phyloP scores from a whole-genome alignment of 768 basidiomycete genomes.

The Xerocomus brunneocitrinus region DNA sequence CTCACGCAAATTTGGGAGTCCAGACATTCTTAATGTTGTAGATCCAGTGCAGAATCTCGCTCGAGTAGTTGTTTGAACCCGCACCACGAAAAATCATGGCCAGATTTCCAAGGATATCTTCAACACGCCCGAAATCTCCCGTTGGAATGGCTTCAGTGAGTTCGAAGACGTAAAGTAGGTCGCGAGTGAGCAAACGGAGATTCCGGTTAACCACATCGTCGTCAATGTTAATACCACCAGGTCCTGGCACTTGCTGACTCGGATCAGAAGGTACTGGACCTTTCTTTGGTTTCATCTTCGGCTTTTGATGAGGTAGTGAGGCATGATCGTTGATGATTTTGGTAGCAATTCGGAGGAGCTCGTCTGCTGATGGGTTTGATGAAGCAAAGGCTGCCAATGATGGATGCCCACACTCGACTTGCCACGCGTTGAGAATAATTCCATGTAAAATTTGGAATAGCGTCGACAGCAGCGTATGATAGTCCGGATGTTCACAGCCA shows the following conservation, averaged over 20 bases:
- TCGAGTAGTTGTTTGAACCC: slow-evolving; percentile 18
- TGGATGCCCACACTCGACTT: neutral
- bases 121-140: slow-evolving; percentile 33
- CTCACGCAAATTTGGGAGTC: slow-evolving; percentile 30
- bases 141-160: neutral
- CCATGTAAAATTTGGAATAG: neutral
- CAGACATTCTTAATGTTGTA: slow-evolving; percentile 30
- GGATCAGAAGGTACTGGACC: too few species aligned
- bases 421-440: neutral
- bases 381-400: neutral
- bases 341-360: neutral
- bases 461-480: neutral
- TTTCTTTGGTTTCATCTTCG: too few species aligned
- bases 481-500: slow-evolving; percentile 22
- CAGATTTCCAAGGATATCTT: slow-evolving; percentile 22
- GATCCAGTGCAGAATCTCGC: slow-evolving; percentile 17
- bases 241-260: too few species aligned
- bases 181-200: neutral
- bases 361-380: neutral
- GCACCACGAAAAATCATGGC: slow-evolving; percentile 17
- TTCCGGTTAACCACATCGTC: neutral
- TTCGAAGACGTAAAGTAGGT: neutral
- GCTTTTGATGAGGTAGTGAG: too few species aligned
- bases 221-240: too few species aligned
- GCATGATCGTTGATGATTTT: neutral